Percentiles rank a stretch among this genome's conserved stretches.
These are phyloP conservation scores for Dimargaris verticillata DNA, from an alignment of 192 early-diverging fungal species.

Conservation along the genomic window DNA sequence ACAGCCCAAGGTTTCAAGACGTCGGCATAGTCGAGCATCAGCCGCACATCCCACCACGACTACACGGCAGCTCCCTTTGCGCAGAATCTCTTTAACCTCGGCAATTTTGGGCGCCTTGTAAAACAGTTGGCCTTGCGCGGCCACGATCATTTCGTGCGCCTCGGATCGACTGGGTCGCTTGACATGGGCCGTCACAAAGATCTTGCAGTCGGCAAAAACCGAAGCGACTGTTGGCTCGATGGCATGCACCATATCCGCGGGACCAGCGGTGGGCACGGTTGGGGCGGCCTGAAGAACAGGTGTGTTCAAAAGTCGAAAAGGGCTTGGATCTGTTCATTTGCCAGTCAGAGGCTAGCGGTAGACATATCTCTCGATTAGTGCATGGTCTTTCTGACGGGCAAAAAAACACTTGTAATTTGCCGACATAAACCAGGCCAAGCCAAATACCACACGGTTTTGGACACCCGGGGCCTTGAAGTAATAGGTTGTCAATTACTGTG, in stretches of 20 bases:
- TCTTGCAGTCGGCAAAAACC: not conserved
- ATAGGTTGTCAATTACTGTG: no score
- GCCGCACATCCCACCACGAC: not conserved
- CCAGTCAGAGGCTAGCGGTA: no score
- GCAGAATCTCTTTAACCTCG: not conserved
- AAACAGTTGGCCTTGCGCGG: not conserved
- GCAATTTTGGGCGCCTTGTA: not conserved
- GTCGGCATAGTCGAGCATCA: not conserved
- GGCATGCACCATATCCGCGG: not conserved
- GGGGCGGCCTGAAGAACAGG: not conserved
- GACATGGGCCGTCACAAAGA: not conserved
- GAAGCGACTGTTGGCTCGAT: no score
- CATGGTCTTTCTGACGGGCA: no score
- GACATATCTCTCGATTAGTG: no score
- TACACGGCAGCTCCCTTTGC: not conserved
- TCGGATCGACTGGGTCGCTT: not conserved
- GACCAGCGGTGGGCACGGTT: not conserved
- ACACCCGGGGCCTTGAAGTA: no score
- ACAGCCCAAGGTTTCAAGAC: not conserved
- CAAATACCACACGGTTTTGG: no score
- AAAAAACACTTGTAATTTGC: no score
- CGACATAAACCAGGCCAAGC: no score
- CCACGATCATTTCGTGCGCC: constrained; percentile 1
- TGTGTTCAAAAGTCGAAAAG: not conserved
- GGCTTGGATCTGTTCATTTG: not conserved